Base-by-base conservation (phyloP, 2,329 filamentous ascomycete genomes). In the Diaporthe aspalathi region DNA sequence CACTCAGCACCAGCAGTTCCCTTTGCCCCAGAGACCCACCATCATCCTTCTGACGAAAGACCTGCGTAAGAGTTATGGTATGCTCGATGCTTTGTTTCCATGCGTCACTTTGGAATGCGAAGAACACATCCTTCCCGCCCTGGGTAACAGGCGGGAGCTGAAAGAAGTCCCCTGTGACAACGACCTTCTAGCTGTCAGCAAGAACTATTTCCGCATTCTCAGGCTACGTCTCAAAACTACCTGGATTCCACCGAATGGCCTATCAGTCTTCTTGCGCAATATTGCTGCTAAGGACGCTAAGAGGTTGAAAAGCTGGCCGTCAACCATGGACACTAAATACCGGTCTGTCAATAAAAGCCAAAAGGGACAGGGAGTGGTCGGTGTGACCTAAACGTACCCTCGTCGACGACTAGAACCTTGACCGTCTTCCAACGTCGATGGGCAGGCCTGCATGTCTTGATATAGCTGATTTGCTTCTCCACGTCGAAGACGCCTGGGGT, bases 81-180 rank as follows among this genome's bases (percentile, higher is more conserved):
- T 93, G 90, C 76, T 93, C 87, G 72, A 94, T 92, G n/a, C 87
- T 87, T 2, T 91, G 93, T 68, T 86, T 88, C 92, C 92, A 94
- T 1, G 91, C 92, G 20, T 85, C 86, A 40, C 91, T 91, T 77
- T 92, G 89, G 75, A 94, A 94, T 1, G 91, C 89, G 77, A 94
- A 94, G 75, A 90, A 92, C 7, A 90, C 88, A 29, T 85, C 82
- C 74, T 75, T 71, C 53, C 85, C 87, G 63, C 82, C 83, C 27
- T 93, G 91, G 7, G 92, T 91, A 2, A 94, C 92, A 24, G 92
- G 92, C 1, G 92, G 92, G n/a, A 94, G 79, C 77, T 94, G 92
- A 79, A 94, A 94, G 80, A 94, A 94, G 76, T 94, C 92, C 3
- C 92, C 92, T 1, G 92, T 94, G 67, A 94, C 90, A 66, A 94